Conservation (phyloP, 2,329 filamentous ascomycete species). For the Xylaria sp. region DNA sequence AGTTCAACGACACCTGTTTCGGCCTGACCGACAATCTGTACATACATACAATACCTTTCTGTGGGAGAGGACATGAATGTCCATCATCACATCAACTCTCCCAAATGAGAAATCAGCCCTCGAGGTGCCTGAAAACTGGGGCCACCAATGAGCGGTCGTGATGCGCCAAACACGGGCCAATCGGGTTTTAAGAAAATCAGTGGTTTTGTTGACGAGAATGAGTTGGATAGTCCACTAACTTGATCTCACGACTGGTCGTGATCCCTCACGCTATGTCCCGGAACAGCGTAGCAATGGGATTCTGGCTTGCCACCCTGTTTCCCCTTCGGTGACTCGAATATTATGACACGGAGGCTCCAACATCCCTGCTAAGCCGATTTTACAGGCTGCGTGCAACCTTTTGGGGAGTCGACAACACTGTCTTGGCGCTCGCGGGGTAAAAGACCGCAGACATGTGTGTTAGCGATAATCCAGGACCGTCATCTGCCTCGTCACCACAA, state of each 20-base stretch:
- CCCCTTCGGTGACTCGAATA: conserved; percentile 4
- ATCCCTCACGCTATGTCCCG: conserved; percentile 1
- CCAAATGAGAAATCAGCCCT: conserved; percentile 6
- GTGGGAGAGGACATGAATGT: neutral
- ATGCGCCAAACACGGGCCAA: conserved; percentile 19
- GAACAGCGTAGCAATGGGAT: neutral
- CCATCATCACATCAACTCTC: conserved; percentile 4
- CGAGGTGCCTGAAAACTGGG: conserved; percentile 8
- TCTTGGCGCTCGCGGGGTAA: conserved; percentile 35
- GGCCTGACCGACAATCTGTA: neutral
- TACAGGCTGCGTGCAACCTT: conserved; percentile 10
- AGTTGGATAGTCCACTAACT: conserved; percentile 1
- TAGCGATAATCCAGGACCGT: neutral
- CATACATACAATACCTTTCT: neutral
- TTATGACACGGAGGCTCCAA: conserved; percentile 13
- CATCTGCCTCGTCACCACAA: neutral
- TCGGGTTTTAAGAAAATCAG: conserved; percentile 17
- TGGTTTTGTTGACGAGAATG: conserved; percentile 16
- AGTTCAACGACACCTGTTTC: neutral
- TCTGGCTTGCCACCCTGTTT: conserved; percentile 4
- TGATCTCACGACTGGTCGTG: neutral
- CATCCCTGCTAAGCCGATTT: conserved; percentile 14
- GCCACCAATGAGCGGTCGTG: conserved; percentile 3
- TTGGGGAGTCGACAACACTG: conserved; percentile 3
- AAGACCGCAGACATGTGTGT: neutral